Percentiles rank a stretch among this genome's conserved stretches.
These are phyloP conservation scores for Hanseniaspora clermontiae DNA, from an alignment of 805 yeast genomes.

Conservation along the genomic window DNA sequence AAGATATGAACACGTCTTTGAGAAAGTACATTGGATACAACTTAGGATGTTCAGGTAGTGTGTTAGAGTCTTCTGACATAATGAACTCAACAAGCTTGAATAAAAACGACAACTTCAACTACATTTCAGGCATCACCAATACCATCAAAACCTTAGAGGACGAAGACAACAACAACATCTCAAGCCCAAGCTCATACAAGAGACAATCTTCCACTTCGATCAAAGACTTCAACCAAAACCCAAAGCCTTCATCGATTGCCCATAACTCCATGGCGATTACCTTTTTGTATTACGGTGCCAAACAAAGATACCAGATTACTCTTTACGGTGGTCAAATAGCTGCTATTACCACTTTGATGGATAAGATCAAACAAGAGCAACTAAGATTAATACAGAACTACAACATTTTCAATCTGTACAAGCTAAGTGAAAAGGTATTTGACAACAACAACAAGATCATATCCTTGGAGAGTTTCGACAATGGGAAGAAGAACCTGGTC, in stretches of 20 bases:
- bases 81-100: constrained; percentile 4
- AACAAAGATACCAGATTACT: constrained; percentile 32
- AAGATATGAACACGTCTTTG: constrained; percentile 54
- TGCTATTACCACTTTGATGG: constrained; percentile 68
- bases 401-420: constrained; percentile 67
- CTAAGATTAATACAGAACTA: constrained; percentile 53
- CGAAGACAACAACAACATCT: neutral
- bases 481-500: constrained; percentile 77
- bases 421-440: constrained; percentile 63
- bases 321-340: constrained; percentile 33
- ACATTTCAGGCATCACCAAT: constrained; percentile 11
- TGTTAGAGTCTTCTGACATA: constrained; percentile 18
- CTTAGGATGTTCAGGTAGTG: constrained; percentile 26
- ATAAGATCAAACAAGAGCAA: constrained; percentile 70
- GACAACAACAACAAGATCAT: constrained; percentile 65
- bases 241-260: neutral
- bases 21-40: constrained; percentile 29
- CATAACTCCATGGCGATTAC: constrained; percentile 24
- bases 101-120: constrained; percentile 9
- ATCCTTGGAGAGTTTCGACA: constrained; percentile 88
- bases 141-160: neutral
- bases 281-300: constrained; percentile 28
- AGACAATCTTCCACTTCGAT: constrained; percentile 6
- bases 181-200: neutral
- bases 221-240: neutral